Evolutionary conservation across 2,329 filamentous ascomycete genomes (phyloP), one percentile per base, ranked within the genome.

Genomic region (Teratosphaeriaceae sp.): DNA sequence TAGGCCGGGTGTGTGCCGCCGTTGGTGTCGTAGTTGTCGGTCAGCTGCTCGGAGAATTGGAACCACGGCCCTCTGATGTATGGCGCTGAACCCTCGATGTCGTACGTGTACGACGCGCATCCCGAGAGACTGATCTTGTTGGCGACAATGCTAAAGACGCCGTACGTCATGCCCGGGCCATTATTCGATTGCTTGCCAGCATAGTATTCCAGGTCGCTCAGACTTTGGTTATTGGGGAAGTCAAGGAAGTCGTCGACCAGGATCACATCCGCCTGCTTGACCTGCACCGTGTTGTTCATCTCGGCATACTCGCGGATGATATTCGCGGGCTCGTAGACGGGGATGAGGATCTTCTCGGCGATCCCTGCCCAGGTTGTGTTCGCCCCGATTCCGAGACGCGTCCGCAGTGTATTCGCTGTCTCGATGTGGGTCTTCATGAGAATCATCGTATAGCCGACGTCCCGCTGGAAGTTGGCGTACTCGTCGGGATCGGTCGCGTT

Each of bases 401-500:
- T 51, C 26, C 79, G 76, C 50, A 83, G 74, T 1, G 64, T 52
- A 49, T 82, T 83, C 2, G 76, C 78, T 42, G 75, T 68, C 3
- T 68, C 64, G 37, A 85, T 62, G 11, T 70, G 76, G 65, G 55
- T 76, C 60, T 52, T 72, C 62, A 82, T 79, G 23, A 82, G 62
- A 0, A 78, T 71, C 70, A 81, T 80, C 0, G 83, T 86, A 54
- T 76, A 87, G 1, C 78, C 82, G n/a, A 79, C 77, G 24, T 83
- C 82, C 51, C 84, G 74, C 40, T 82, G 67, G 42, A 58, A 58
- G 52, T 85, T 84, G 7, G 82, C 81, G 53, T 82, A 85, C 57
- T 85, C 82, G 64, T 79, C 76, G 2, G 84, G 84, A 61, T 88
- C 84, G 0, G 84, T 87, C 63, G 84, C 81, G 49, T 87, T 84